Base-by-base conservation (phyloP, 768 basidiomycete genomes). In the Lanmaoa rubissima region DNA sequence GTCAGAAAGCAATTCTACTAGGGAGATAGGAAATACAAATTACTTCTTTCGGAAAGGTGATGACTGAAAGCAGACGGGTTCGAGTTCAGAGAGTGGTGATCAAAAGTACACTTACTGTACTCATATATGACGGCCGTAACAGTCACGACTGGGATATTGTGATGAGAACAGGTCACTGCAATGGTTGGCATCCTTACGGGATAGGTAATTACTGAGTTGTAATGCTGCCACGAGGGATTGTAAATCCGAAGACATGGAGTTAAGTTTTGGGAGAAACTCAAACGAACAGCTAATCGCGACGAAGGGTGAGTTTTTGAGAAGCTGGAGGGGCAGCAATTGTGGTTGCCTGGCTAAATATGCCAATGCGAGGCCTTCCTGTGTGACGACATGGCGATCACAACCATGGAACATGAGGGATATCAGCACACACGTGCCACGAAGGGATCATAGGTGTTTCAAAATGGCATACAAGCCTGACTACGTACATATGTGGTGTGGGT, bases 31-130 rank as follows among this genome's bases (percentile, higher is more conserved):
- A 21, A 12, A 47, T 11, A 28, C 4, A 40, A 17, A 31, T 28
- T 2, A 68, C 59, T 66, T 68, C 66, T 12, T 46, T 50, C 2
- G 56, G n/a, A 39, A 68, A 51, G 0, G 59, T 51, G 14, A 68
- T 34, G 26, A 58, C 66, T 68, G 40, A 47, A 6, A 19, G 28
- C 10, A 49, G 16, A 19, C 42, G 21, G 40, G 7, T n/a, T 32
- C 26, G 4, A 32, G 31, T 41, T 44, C 1, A 5, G 28, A 59
- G 17, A 10, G 14, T n/a, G 17, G 2, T 4, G 34, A 41, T 39
- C 4, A 34, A 35, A 12, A 17, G 28, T 9, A 32, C 16, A 58
- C 62, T 51, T 43, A 67, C 66, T 21, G 40, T 62, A 67, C 28
- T 67, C 65, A 49, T 67, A 65, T n/a, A 17, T 1, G n/a, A 62